Evolutionary conservation across 2,329 filamentous ascomycete genomes (phyloP).

Genomic region (Paraphoma chrysanthemicola): DNA sequence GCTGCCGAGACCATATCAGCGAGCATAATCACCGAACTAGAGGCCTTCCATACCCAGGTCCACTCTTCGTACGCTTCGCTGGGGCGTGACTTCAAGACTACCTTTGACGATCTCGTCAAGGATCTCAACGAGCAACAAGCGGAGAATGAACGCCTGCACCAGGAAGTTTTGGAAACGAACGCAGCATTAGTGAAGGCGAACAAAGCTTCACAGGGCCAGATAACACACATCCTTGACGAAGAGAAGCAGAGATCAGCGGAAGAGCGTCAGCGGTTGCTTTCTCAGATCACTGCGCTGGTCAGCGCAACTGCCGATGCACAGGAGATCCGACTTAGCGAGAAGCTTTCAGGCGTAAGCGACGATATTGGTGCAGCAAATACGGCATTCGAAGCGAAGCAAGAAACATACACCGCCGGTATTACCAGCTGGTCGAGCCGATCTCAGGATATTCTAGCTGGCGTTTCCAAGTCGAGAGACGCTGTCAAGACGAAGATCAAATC

Average conservation of each 20-base stretch:
- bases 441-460: slow-evolving; percentile 71
- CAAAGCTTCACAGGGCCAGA: slow-evolving; percentile 67
- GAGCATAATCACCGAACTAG: slow-evolving; percentile 85
- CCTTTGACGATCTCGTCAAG: slow-evolving; percentile 81
- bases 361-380: slow-evolving; percentile 71
- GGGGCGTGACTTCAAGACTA: slow-evolving; percentile 82
- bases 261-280: slow-evolving; percentile 76
- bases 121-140: slow-evolving; percentile 78
- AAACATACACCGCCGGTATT: slow-evolving; percentile 74
- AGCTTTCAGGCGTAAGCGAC: slow-evolving; percentile 67
- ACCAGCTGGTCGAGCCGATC: slow-evolving; percentile 76
- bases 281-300: slow-evolving; percentile 80
- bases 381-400: slow-evolving; percentile 69
- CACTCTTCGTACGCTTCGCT: slow-evolving; percentile 84
- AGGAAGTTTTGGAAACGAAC: slow-evolving; percentile 75
- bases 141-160: slow-evolving; percentile 75
- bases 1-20: slow-evolving; percentile 89
- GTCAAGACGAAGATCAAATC: slow-evolving; percentile 84
- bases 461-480: slow-evolving; percentile 75
- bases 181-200: slow-evolving; percentile 73
- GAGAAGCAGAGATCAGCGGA: slow-evolving; percentile 75
- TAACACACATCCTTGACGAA: slow-evolving; percentile 75
- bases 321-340: slow-evolving; percentile 71
- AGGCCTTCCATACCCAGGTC: slow-evolving; percentile 80
- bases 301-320: slow-evolving; percentile 76